A percentile compares a stretch with the other conserved stretches of the same genome.
phyloP scores from a whole-genome alignment of 805 yeast genomes.

The Isabelozyma rhagii region DNA sequence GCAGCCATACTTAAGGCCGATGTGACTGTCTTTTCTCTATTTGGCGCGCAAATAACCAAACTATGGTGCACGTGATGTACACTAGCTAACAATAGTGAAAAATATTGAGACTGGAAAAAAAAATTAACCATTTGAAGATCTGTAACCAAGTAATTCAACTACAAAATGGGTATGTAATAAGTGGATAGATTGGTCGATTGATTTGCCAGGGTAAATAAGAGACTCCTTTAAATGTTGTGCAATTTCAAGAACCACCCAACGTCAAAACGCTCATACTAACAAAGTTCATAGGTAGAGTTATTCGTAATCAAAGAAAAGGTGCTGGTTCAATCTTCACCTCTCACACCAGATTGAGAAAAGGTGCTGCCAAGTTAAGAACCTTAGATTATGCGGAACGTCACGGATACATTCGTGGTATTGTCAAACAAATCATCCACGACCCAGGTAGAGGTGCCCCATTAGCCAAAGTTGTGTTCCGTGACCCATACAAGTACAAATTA shows the following conservation, averaged over 20 bases:
- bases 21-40: not conserved
- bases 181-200: not conserved
- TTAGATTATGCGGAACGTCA: constrained; percentile 99
- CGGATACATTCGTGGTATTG: constrained; percentile 99
- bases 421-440: constrained; percentile 97
- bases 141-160: constrained; percentile 8
- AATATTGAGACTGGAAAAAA: not conserved
- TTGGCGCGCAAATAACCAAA: not conserved
- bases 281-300: constrained; percentile 82
- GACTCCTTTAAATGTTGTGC: no score
- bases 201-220: no score
- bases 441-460: constrained; percentile 99
- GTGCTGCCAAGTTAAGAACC: constrained; percentile 99
- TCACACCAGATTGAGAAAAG: constrained; percentile 99
- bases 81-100: not conserved
- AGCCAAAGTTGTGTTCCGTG: constrained; percentile 98
- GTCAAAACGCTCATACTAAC: not conserved
- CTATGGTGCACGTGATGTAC: not conserved
- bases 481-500: constrained; percentile 97
- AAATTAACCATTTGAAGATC: not conserved
- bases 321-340: constrained; percentile 99
- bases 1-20: not conserved
- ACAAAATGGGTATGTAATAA: constrained; percentile 12
- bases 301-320: constrained; percentile 99
- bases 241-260: no score